phyloP scores from a whole-genome alignment of 2,329 filamentous ascomycete species.

The Thelonectria blattea region DNA sequence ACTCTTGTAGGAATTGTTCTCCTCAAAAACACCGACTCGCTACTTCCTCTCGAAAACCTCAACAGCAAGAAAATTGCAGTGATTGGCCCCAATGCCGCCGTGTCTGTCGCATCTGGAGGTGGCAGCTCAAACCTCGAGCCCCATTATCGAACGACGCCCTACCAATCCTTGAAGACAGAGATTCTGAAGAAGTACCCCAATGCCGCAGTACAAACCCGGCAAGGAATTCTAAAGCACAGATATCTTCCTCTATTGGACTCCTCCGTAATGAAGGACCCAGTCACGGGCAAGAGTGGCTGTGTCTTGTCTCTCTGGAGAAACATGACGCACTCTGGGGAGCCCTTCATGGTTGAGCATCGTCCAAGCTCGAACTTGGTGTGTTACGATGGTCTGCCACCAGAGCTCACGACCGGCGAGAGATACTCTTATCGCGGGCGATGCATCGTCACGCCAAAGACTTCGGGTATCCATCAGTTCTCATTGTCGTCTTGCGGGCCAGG shows the following conservation, averaged over 20 bases:
- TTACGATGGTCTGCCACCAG: slow-evolving; percentile 23
- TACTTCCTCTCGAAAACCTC: slow-evolving; percentile 11
- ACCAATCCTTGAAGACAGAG: slow-evolving; percentile 27
- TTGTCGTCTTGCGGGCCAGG: slow-evolving; percentile 21
- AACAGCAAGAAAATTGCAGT: slow-evolving; percentile 52
- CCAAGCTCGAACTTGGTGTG: slow-evolving; percentile 27
- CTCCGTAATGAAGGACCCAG: slow-evolving; percentile 20
- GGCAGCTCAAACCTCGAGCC: slow-evolving; percentile 42
- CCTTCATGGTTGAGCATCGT: slow-evolving; percentile 24
- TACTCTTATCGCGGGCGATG: slow-evolving; percentile 22
- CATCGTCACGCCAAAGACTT: slow-evolving; percentile 21
- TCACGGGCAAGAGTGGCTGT: slow-evolving; percentile 19
- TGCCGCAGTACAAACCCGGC: slow-evolving; percentile 8
- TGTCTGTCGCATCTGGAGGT: slow-evolving; percentile 41
- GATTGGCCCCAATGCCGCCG: slow-evolving; percentile 60
- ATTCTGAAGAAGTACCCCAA: slow-evolving; percentile 7
- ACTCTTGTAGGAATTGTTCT: slow-evolving; percentile 19
- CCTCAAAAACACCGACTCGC: slow-evolving; percentile 13
- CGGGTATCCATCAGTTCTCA: slow-evolving; percentile 19
- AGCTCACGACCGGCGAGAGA: slow-evolving; percentile 25
- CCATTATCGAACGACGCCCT: slow-evolving; percentile 41
- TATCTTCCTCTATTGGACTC: slow-evolving; percentile 19
- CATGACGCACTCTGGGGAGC: slow-evolving; percentile 17
- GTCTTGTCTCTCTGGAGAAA: slow-evolving; percentile 18
- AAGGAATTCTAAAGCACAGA: slow-evolving; percentile 24